Evolutionary conservation across 1,139 yeast species (phyloP), one percentile per base, ranked within the genome.

Genomic region (Blastobotrys ciferrii): DNA sequence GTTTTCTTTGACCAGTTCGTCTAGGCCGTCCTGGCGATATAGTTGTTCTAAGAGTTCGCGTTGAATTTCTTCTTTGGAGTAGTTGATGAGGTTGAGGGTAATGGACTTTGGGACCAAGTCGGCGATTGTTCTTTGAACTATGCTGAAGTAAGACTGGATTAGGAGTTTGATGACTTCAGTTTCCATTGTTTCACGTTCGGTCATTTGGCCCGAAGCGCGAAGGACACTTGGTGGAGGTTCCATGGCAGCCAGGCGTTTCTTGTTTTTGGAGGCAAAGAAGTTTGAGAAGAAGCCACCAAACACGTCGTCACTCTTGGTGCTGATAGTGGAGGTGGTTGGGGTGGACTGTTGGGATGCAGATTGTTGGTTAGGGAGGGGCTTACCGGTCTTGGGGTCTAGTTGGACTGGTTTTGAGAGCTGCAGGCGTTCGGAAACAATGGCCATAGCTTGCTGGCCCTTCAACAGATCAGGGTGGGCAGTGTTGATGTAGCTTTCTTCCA

Each of bases 401-500:
- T 83, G 85, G 20, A 83, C 81, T 58, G 84, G 88, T 55, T 86
- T 86, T 55, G 77, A 73, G 46, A 95, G 94, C 63, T 87, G 92
- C 69, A 87, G 72, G 64, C 82, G 86, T 55, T 91, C 96, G 65
- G 87, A 91, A 32, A 92, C 97, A 66, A 88, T 84, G 1, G 92
- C 82, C 88, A 92, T 84, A 2, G 98, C 98, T 66, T 88, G 95
- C 17, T 92, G 81, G 46, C 98, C 98, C 68, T 87, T 89, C 61
- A 92, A 76, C 60, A 92, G 79, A 66, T 92, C 98, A 3, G 98
- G 98, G 65, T 92, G 98, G 1, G 97, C 98, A 13, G 98, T 92
- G 69, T 92, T 92, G 61, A 92, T 91, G 69, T 92, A 92, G 14
- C 96, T 87, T 64, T 87, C 91, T 70, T 92, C 98, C 55, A 95